These are phyloP conservation scores for Termitomyces sp. DNA, from an alignment of 768 basidiomycete species.

Conservation along the genomic window DNA sequence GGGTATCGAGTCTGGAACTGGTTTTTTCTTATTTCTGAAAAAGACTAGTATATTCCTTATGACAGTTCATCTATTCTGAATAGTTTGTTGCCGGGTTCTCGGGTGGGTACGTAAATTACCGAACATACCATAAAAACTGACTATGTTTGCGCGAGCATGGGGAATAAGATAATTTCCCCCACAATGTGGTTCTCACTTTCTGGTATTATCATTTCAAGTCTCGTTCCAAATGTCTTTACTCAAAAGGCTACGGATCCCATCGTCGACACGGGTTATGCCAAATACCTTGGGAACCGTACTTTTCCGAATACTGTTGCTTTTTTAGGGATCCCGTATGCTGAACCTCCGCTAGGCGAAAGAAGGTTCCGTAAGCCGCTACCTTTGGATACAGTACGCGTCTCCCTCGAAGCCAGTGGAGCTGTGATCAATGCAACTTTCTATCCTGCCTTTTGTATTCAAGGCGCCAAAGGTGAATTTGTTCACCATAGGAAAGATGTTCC, in stretches of 20 bases:
- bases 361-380: constrained; percentile 53
- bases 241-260: constrained; percentile 20
- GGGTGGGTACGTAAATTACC: no score
- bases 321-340: constrained; percentile 58
- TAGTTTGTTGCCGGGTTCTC: no score
- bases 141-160: constrained; percentile 1
- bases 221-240: constrained; percentile 10
- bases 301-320: constrained; percentile 54
- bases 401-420: constrained; percentile 28
- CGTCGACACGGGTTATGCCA: constrained; percentile 57
- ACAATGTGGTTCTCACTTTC: constrained; percentile 14
- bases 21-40: no score
- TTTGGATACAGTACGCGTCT: constrained; percentile 44
- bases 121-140: not conserved
- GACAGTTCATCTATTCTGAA: no score
- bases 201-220: constrained; percentile 8
- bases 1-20: no score
- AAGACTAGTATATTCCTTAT: no score
- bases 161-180: constrained; percentile 1
- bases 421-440: constrained; percentile 52
- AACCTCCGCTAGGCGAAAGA: constrained; percentile 50
- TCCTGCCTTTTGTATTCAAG: constrained; percentile 61
- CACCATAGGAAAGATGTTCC: not conserved
- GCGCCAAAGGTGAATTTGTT: constrained; percentile 39
- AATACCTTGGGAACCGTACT: constrained; percentile 51